A percentile compares a stretch with the other conserved stretches of the same genome.
Conservation (phyloP, 257 asterid species). For the Verbena officinalis region DNA sequence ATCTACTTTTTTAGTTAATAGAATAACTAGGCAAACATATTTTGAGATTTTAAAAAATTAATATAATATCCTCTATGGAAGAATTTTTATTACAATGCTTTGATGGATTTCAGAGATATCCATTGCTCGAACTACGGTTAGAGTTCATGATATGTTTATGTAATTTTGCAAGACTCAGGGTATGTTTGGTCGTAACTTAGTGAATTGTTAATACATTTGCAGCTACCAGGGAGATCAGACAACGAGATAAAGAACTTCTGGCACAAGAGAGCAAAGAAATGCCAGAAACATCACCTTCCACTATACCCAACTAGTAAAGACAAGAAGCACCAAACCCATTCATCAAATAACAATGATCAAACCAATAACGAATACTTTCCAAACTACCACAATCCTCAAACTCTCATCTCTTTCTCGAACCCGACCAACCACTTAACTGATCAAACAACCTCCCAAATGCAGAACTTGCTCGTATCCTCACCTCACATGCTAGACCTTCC, state of each 20-base stretch:
- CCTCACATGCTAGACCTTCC: conserved; percentile 15
- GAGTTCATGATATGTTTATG: too few relatives aligned
- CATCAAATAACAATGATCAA: background rate
- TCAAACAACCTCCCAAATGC: background rate
- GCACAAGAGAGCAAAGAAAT: conserved; percentile 62
- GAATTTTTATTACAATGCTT: too few relatives aligned
- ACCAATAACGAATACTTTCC: background rate
- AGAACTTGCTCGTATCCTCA: background rate
- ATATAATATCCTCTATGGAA: too few relatives aligned
- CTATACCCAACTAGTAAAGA: conserved; percentile 33
- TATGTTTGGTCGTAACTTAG: too few relatives aligned
- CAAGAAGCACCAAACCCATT: conserved; percentile 19
- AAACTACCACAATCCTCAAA: conserved; percentile 17
- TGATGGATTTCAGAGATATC: too few relatives aligned
- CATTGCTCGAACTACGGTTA: too few relatives aligned
- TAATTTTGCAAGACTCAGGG: too few relatives aligned
- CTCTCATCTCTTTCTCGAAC: conserved; percentile 13
- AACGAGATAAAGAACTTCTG: conserved; percentile 67
- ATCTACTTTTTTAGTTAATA: background rate
- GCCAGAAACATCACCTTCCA: conserved; percentile 43
- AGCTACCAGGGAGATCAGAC: conserved; percentile 69
- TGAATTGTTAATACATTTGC: conserved; percentile 2
- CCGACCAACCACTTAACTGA: background rate
- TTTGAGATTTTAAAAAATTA: too few relatives aligned
- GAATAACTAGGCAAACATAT: too few relatives aligned